phyloP scores from a whole-genome alignment of 805 yeast genomes.

The Metschnikowia dekortorum region DNA sequence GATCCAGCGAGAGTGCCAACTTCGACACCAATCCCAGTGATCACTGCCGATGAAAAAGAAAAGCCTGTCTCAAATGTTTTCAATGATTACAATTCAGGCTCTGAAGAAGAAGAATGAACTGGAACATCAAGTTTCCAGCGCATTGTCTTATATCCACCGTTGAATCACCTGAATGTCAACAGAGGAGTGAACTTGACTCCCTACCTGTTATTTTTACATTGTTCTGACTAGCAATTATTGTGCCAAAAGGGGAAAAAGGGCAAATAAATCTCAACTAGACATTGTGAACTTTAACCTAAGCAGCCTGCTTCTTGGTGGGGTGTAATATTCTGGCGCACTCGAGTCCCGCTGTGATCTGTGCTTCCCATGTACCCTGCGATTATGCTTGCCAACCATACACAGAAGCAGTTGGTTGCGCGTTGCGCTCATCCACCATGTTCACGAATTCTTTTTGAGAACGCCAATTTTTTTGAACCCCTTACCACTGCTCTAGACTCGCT shows the following conservation, averaged over 20 bases:
- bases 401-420: not conserved
- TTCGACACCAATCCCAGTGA: not conserved
- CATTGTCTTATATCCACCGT: too few species aligned
- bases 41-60: not conserved
- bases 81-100: not conserved
- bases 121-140: too few species aligned
- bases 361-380: not conserved
- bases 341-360: not conserved
- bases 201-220: not conserved
- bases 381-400: not conserved
- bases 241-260: too few species aligned
- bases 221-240: not conserved
- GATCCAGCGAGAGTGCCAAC: not conserved
- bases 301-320: not conserved
- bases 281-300: not conserved
- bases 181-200: too few species aligned
- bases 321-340: not conserved
- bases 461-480: not conserved
- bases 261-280: too few species aligned
- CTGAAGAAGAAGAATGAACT: not conserved
- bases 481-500: not conserved
- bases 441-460: not conserved
- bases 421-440: not conserved
- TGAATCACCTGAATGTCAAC: too few species aligned
- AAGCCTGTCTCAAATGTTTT: not conserved